These are phyloP conservation scores for Dalbergia cochinchinensis DNA, from an alignment of 306 rosid species.

Conservation along the genomic window DNA sequence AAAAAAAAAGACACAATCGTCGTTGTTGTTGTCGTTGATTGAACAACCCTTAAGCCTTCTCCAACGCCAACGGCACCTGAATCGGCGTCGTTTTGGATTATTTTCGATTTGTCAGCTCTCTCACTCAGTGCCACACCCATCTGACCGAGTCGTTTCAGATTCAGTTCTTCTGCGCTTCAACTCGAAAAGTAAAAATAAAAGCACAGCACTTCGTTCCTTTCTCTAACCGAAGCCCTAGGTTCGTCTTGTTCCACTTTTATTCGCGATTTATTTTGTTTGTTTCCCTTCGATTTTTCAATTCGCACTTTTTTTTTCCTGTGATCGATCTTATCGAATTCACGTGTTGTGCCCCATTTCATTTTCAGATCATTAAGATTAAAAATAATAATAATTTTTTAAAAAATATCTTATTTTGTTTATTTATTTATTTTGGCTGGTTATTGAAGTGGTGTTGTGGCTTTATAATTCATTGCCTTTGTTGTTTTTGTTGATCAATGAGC, in stretches of 20 bases:
- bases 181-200: constrained; percentile 21
- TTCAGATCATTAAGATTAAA: background rate
- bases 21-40: constrained; percentile 39
- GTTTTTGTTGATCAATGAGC: constrained; percentile 38
- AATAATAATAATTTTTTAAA: background rate
- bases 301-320: background rate
- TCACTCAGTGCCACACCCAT: constrained; percentile 5
- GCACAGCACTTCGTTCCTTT: background rate
- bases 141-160: constrained; percentile 53
- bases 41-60: background rate
- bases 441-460: constrained; percentile 20
- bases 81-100: constrained; percentile 48
- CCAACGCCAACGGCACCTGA: constrained; percentile 43
- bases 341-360: background rate
- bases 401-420: background rate
- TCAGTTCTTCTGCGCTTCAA: constrained; percentile 48
- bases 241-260: background rate
- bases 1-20: background rate
- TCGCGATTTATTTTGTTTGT: background rate
- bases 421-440: background rate
- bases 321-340: background rate
- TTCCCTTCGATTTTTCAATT: constrained; percentile 31
- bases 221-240: constrained; percentile 64
- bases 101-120: no score
- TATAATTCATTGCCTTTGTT: constrained; percentile 15